A percentile compares a stretch with the other conserved stretches of the same genome.
Conservation (phyloP, 1,139 yeast genomes). For the Pichia sp. region DNA sequence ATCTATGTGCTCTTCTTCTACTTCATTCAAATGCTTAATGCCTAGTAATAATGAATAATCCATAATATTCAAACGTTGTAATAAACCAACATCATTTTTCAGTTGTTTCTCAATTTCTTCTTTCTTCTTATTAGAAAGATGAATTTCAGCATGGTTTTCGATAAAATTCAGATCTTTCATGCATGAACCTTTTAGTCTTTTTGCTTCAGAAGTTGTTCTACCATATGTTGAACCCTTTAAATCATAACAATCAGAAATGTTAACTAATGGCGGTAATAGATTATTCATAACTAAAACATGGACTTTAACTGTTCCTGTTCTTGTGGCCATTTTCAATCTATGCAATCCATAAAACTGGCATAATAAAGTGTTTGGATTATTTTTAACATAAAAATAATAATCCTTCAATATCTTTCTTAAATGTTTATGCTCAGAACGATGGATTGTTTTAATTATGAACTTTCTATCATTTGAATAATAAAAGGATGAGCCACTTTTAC, state of each 20-base stretch:
- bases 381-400: slow-evolving; percentile 77
- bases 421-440: slow-evolving; percentile 88
- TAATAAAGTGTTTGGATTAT: slow-evolving; percentile 83
- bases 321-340: slow-evolving; percentile 81
- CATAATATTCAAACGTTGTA: slow-evolving; percentile 82
- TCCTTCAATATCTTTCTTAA: slow-evolving; percentile 70
- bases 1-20: slow-evolving; percentile 18
- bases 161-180: slow-evolving; percentile 91
- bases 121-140: slow-evolving; percentile 71
- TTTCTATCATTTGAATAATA: slow-evolving; percentile 93
- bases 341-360: slow-evolving; percentile 97
- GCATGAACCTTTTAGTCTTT: slow-evolving; percentile 37
- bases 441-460: slow-evolving; percentile 94
- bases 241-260: slow-evolving; percentile 83
- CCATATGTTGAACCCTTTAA: slow-evolving; percentile 94
- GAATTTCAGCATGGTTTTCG: slow-evolving; percentile 56
- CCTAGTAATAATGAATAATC: slow-evolving; percentile 92
- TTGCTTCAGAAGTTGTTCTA: slow-evolving; percentile 48
- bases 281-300: slow-evolving; percentile 98
- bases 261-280: slow-evolving; percentile 91
- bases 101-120: slow-evolving; percentile 65
- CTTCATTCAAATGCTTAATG: slow-evolving; percentile 56
- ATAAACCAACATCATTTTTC: slow-evolving; percentile 67
- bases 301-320: slow-evolving; percentile 60
- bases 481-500: slow-evolving; percentile 95